Evolutionary conservation across 2,329 filamentous ascomycete genomes (phyloP), one percentile per base, ranked within the genome.

Genomic region (Cercospora zeina): DNA sequence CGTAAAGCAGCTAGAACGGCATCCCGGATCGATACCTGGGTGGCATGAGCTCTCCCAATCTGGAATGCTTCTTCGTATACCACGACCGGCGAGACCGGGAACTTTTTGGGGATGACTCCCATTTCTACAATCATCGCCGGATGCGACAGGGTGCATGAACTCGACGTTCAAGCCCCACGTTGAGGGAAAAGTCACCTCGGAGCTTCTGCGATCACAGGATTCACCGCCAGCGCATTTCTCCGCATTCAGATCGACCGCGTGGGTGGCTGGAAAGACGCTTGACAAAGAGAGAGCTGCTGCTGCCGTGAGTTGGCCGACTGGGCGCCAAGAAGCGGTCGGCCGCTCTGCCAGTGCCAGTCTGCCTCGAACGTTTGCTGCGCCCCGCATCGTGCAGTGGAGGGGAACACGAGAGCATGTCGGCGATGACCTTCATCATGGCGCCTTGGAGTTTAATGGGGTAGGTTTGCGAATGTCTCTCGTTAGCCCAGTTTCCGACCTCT

Each of bases 261-360:
- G 49, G 49, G 27, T 53, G 49, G 49, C 24, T n/a, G n/a, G n/a
- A 16, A 53, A 31, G 49, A 34, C 19, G 49, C 49, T 53, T 53
- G 49, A 53, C 49, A 19, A 34, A 53, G 16, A 53, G 21, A 53
- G 30, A 53, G 27, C 49, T 53, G 49, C 49, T 31, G 16, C 49
- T 24, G 24, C 31, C 27, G 14, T 31, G n/a, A 53, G 8, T 10
- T 51, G 45, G 21, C 54, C 34, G 34, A 27, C 36, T 56, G 21
- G 54, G 54, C 54, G 54, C 54, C 36, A 37, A 55, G 53, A 55
- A 27, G 42, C 53, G 34, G 27, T 16, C 54, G 47, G 54, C 36
- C 31, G 49, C 49, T 53, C 49, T 53, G 49, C 49, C 31, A 39
- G 36, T 34, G 4, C 31, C 4, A 13, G 31, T 16, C n/a, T 39